These are phyloP conservation scores for Quercus tomentella DNA, from an alignment of 331 rosid genomes.

Conservation along the genomic window DNA sequence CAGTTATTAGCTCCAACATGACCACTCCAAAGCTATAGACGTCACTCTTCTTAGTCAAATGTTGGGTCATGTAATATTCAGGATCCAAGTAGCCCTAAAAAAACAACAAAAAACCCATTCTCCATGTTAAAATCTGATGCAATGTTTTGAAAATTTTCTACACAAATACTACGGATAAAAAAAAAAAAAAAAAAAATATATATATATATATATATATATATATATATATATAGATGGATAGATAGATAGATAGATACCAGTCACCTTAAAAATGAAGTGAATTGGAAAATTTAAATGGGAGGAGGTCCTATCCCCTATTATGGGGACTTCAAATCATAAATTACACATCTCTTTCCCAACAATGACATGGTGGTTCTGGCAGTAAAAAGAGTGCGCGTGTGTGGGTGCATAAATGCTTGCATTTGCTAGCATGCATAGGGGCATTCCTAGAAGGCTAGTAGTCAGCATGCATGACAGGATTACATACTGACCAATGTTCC, in stretches of 20 bases:
- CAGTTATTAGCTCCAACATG: constrained; percentile 65
- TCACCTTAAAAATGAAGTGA: too few species aligned
- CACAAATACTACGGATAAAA: neutral
- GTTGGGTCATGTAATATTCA: constrained; percentile 64
- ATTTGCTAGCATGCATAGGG: too few species aligned
- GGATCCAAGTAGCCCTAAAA: constrained; percentile 78
- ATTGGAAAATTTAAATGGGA: too few species aligned
- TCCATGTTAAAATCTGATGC: neutral
- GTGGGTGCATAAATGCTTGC: too few species aligned
- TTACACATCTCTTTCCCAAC: too few species aligned
- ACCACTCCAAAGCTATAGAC: constrained; percentile 73
- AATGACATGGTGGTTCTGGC: too few species aligned
- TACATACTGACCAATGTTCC: neutral
- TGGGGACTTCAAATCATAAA: too few species aligned
- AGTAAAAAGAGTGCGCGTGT: too few species aligned
- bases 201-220: neutral
- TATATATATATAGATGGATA: too few species aligned
- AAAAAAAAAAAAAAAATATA: neutral
- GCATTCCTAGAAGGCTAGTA: too few species aligned
- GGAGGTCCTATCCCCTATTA: too few species aligned
- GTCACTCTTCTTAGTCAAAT: constrained; percentile 65
- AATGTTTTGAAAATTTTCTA: neutral
- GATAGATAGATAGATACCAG: too few species aligned
- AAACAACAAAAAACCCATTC: neutral
- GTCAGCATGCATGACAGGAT: neutral